A percentile compares a stretch with the other conserved stretches of the same genome.
These are phyloP conservation scores for Solanum hybrid DNA, from an alignment of 305 asterid species.

Conservation along the genomic window DNA sequence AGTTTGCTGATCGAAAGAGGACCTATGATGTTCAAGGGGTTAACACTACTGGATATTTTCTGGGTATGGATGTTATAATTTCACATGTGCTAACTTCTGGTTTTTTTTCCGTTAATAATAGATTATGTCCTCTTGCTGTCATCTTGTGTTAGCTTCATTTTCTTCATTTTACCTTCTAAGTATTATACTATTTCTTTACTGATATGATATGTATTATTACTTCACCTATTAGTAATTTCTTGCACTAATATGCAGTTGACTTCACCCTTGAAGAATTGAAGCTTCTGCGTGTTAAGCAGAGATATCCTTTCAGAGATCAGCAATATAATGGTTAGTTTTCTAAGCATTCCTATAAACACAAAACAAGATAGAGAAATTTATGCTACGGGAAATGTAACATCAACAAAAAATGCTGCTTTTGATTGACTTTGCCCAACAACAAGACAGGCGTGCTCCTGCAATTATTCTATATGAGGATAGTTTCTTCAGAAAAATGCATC, in stretches of 20 bases:
- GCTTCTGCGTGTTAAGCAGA: slow-evolving; percentile 17
- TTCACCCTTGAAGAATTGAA: slow-evolving; percentile 21
- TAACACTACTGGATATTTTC: slow-evolving; percentile 57
- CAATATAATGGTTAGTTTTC: slow-evolving; percentile 21
- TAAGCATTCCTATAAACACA: not conserved
- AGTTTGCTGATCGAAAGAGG: slow-evolving; percentile 53
- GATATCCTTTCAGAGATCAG: slow-evolving; percentile 23
- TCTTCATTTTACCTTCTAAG: not conserved
- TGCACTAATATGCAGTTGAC: slow-evolving; percentile 14
- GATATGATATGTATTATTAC: not conserved
- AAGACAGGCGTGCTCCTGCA: not conserved
- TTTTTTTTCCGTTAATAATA: not conserved
- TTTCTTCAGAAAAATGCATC: not conserved
- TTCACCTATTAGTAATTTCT: not conserved
- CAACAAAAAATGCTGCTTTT: not conserved
- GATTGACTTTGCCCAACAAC: not conserved
- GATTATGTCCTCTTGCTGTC: not conserved
- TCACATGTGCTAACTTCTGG: not conserved
- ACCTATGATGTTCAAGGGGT: slow-evolving; percentile 73
- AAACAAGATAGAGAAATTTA: not conserved
- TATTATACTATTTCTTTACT: not conserved
- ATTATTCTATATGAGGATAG: not conserved
- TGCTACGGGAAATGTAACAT: not conserved
- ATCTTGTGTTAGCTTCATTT: not conserved
- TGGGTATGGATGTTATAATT: slow-evolving; percentile 29